A percentile compares a stretch with the other conserved stretches of the same genome.
Evolutionary conservation across 2,329 filamentous ascomycete species (phyloP).

Genomic region (Cladosporium halotolerans): DNA sequence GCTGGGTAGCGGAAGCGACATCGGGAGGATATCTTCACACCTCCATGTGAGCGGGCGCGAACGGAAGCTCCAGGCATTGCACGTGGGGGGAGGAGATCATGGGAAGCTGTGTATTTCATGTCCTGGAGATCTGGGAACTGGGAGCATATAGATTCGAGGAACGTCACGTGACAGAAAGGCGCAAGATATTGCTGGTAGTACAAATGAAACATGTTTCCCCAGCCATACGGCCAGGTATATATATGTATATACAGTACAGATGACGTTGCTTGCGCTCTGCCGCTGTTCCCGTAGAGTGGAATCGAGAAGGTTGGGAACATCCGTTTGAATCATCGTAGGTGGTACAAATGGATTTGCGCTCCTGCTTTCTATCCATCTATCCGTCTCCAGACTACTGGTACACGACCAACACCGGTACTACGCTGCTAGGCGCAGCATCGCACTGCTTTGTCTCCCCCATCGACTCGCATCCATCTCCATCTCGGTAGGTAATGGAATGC

Average conservation of each 20-base stretch:
- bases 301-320: too few species aligned
- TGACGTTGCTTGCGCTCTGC: not conserved
- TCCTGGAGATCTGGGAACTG: too few species aligned
- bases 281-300: too few species aligned
- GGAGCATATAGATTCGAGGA: not conserved
- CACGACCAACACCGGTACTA: constrained; percentile 11
- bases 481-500: constrained; percentile 11
- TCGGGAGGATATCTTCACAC: too few species aligned
- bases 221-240: not conserved
- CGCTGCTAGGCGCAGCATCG: constrained; percentile 5
- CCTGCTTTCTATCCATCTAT: constrained; percentile 11
- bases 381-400: constrained; percentile 11
- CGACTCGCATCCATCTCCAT: constrained; percentile 10
- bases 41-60: constrained; percentile 1
- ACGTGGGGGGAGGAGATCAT: not conserved
- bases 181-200: not conserved
- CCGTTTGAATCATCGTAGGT: too few species aligned
- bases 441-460: constrained; percentile 1
- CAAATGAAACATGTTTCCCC: constrained; percentile 7
- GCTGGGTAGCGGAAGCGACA: too few species aligned
- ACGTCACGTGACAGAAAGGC: not conserved
- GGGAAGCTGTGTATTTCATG: not conserved
- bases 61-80: not conserved
- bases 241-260: constrained; percentile 9
- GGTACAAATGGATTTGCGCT: constrained; percentile 6